Conservation (phyloP, 148 eudicot species). For the Euryodendron excelsum region DNA sequence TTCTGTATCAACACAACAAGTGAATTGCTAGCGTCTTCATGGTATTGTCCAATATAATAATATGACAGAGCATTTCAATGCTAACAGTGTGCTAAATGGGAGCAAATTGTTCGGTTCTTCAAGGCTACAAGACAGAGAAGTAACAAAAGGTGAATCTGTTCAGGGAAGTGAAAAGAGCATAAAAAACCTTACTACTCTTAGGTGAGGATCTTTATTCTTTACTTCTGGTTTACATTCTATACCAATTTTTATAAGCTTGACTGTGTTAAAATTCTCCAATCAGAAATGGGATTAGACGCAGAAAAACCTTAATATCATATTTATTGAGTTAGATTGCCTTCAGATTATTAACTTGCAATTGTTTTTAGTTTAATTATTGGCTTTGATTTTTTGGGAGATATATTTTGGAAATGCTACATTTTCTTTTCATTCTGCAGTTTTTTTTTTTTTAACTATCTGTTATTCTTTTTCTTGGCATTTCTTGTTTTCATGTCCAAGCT, state of each 20-base stretch:
- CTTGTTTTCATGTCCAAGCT: slow-evolving; percentile 13
- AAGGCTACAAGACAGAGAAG: slow-evolving; percentile 25
- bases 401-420: not conserved
- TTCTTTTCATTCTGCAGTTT: not conserved
- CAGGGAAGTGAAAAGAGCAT: slow-evolving; percentile 32
- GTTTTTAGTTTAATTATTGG: not conserved
- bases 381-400: not conserved
- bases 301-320: not conserved
- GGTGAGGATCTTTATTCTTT: slow-evolving; percentile 42
- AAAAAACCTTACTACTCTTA: slow-evolving; percentile 32
- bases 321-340: not conserved
- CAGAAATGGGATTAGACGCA: not conserved
- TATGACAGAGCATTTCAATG: slow-evolving; percentile 22
- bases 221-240: slow-evolving; percentile 2
- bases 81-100: slow-evolving; percentile 22
- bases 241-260: not conserved
- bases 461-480: not conserved
- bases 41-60: not conserved
- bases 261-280: not conserved
- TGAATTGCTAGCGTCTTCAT: not conserved
- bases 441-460: not conserved
- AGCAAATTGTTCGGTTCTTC: slow-evolving; percentile 26
- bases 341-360: not conserved
- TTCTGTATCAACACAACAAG: not conserved
- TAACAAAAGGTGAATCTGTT: slow-evolving; percentile 22